Evolutionary conservation across 1,284 basidiomycete genomes (phyloP).

Genomic region (Psilocybe mexicana): DNA sequence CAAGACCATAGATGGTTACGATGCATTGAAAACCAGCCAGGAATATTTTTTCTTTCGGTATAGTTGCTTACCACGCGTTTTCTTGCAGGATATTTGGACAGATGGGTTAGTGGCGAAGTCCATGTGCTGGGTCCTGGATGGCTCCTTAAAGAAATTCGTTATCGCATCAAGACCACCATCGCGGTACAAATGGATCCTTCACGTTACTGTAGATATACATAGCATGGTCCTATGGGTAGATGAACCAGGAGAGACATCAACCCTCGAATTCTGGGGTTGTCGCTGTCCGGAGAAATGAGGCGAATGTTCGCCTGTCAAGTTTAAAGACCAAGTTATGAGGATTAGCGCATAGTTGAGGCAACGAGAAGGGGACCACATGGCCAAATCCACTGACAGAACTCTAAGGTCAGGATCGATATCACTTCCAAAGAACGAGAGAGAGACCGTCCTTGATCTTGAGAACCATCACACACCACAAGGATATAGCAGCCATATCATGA

Average conservation of each 20-base stretch:
- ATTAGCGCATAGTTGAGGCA: neutral
- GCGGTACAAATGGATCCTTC: neutral
- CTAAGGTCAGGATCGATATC: neutral
- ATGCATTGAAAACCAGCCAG: neutral
- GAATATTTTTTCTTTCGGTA: neutral
- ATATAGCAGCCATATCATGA: no score
- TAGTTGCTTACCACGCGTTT: neutral
- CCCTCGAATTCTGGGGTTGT: conserved; percentile 6
- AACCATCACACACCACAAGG: no score
- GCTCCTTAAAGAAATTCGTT: conserved; percentile 2
- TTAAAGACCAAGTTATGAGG: neutral
- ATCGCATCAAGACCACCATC: neutral
- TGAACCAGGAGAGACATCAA: neutral
- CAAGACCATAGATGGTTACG: neutral
- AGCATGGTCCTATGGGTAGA: neutral
- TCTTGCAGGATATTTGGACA: neutral
- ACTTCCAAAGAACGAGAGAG: neutral
- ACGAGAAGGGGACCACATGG: neutral
- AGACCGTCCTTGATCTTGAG: neutral
- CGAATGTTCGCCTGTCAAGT: neutral
- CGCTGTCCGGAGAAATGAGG: neutral
- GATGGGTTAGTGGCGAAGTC: neutral
- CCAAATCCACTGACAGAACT: conserved; percentile 7
- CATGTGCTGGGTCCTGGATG: neutral
- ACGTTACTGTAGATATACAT: neutral